Base-by-base conservation (phyloP, 2,329 filamentous ascomycete genomes). In the Harringtonia lauricola region DNA sequence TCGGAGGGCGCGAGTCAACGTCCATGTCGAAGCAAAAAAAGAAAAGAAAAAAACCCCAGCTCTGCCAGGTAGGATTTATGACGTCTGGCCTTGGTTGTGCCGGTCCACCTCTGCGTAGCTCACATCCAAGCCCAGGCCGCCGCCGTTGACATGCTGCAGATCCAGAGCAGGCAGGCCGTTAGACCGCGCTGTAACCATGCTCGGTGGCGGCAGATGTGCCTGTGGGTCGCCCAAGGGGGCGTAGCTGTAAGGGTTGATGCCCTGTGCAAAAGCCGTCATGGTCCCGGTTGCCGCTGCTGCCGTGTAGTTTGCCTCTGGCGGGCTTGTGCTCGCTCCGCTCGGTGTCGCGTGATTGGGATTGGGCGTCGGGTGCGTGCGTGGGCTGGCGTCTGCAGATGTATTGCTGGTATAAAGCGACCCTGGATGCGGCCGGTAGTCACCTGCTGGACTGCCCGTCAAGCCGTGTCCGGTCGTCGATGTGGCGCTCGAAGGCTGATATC, bases 271-370 rank as follows among this genome's bases (percentile, higher is more conserved):
- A 1, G 49, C 34, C 3, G 45, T 21, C 24, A 49, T 40, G 12
- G 28, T 33, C 3, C 44, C 38, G 1, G 37, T 42, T 26, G 31
- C 43, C 5, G 49, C 44, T 26, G 31, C 43, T 4, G 49, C 43
- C 15, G 49, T 47, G 38, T 51, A 51, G 42, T 46, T 49, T 17
- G 43, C 39, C 17, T 51, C 49, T 5, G 45, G 37, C 1, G 49
- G 43, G 17, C 49, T 51, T 8, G 46, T 46, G 34, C 48, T 43
- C 14, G 47, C 22, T 22, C 47, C 49, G 34, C 42, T 45, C 12
- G 45, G 41, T 3, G 47, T 45, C 28, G 46, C 37, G 13, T 42
- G 45, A 44, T 49, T 41, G 2, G 49, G 42, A 21, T 47, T 51
- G 7, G 49, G 45, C 13, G 49, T 49, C 30, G 47, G 31, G n/a